Conservation (phyloP, 78 protist genomes). For the Ministeria vibrans region DNA sequence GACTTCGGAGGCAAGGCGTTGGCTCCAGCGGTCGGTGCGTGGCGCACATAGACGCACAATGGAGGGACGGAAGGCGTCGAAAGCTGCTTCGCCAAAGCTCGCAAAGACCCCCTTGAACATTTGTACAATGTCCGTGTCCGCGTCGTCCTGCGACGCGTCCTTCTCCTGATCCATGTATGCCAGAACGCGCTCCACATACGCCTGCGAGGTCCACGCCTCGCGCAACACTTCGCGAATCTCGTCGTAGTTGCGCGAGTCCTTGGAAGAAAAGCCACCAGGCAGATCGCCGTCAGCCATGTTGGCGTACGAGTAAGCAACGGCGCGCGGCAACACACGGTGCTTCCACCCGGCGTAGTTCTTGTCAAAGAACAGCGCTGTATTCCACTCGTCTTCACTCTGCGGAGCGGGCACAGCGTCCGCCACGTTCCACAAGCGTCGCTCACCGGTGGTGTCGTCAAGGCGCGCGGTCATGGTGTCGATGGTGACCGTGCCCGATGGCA, state of each 20-base stretch:
- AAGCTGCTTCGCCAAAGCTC: neutral
- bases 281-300: neutral
- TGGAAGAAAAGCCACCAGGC: neutral
- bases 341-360: constrained; percentile 20
- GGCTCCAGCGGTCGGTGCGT: neutral
- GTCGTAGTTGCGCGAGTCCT: neutral
- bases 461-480: too few relatives aligned
- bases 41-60: neutral
- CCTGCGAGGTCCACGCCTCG: neutral
- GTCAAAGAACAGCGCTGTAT: constrained; percentile 1
- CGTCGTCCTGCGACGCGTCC: neutral
- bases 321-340: neutral
- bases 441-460: too few relatives aligned
- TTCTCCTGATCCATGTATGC: neutral
- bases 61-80: neutral
- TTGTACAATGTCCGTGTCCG: neutral
- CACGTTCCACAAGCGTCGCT: too few relatives aligned
- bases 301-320: neutral
- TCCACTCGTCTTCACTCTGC: constrained; percentile 11
- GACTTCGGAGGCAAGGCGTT: neutral
- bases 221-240: neutral
- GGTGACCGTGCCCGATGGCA: too few relatives aligned
- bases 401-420: too few relatives aligned
- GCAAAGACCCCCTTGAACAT: neutral
- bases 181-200: neutral